These are phyloP conservation scores for Ogataea allantospora DNA, from an alignment of 805 yeast genomes.

Conservation along the genomic window DNA sequence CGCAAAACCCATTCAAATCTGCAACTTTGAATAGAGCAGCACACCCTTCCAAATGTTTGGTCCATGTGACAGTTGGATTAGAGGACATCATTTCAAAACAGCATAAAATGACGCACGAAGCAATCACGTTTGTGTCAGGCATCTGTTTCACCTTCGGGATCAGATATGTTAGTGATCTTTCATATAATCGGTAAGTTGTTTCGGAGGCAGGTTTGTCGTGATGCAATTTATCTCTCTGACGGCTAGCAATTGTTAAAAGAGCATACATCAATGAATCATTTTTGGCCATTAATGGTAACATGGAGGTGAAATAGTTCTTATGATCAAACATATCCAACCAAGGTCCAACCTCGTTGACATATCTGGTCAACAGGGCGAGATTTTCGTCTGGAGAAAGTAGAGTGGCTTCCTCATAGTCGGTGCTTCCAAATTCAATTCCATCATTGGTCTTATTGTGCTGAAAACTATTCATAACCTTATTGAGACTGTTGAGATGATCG, in stretches of 20 bases:
- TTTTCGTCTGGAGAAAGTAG: constrained; percentile 25
- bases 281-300: constrained; percentile 20
- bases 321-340: constrained; percentile 31
- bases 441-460: constrained; percentile 10
- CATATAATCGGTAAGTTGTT: constrained; percentile 20
- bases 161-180: constrained; percentile 22
- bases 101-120: constrained; percentile 30
- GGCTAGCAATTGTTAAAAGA: constrained; percentile 21
- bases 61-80: constrained; percentile 38
- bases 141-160: constrained; percentile 16
- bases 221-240: constrained; percentile 19
- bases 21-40: constrained; percentile 37
- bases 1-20: constrained; percentile 39
- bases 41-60: constrained; percentile 44
- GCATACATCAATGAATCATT: constrained; percentile 19
- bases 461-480: constrained; percentile 15
- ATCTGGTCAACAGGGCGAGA: constrained; percentile 18
- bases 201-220: constrained; percentile 15
- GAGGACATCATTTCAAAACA: constrained; percentile 43
- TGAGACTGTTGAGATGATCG: constrained; percentile 14
- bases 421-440: constrained; percentile 4
- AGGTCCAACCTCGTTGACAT: constrained; percentile 20
- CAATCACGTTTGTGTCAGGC: constrained; percentile 19
- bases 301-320: constrained; percentile 21
- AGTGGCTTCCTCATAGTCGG: constrained; percentile 27